These are phyloP conservation scores for Diaporthe eres DNA, from an alignment of 2,329 filamentous ascomycete genomes.

Conservation along the genomic window DNA sequence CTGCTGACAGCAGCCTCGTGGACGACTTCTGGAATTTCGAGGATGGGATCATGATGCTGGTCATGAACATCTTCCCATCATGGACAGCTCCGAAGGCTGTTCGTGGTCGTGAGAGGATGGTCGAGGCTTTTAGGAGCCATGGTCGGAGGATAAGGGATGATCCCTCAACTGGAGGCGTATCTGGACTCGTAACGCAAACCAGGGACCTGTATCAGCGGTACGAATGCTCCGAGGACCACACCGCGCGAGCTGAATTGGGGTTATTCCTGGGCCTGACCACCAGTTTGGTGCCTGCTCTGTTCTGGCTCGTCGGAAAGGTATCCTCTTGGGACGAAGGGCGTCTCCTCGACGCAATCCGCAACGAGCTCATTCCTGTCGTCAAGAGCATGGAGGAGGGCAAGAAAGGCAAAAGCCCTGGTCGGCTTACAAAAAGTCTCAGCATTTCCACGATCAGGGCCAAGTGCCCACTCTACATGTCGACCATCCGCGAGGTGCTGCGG, in stretches of 20 bases:
- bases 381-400: neutral
- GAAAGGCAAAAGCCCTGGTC: neutral
- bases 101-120: neutral
- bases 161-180: neutral
- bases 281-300: neutral
- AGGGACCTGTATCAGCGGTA: neutral
- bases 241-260: neutral
- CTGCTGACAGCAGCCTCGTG: neutral
- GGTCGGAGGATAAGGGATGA: neutral
- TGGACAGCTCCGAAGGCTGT: neutral
- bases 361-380: neutral
- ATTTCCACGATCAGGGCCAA: neutral
- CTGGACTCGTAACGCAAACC: neutral
- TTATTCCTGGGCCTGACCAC: neutral
- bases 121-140: neutral
- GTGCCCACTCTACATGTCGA: neutral
- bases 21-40: neutral
- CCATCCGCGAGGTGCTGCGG: neutral
- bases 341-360: neutral
- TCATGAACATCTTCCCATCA: neutral
- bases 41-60: neutral
- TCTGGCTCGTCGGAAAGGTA: neutral
- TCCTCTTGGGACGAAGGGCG: neutral
- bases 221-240: neutral
- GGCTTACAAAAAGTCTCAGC: neutral